Evolutionary conservation across 2,329 filamentous ascomycete genomes (phyloP).

Genomic region (Bertia moriformis): DNA sequence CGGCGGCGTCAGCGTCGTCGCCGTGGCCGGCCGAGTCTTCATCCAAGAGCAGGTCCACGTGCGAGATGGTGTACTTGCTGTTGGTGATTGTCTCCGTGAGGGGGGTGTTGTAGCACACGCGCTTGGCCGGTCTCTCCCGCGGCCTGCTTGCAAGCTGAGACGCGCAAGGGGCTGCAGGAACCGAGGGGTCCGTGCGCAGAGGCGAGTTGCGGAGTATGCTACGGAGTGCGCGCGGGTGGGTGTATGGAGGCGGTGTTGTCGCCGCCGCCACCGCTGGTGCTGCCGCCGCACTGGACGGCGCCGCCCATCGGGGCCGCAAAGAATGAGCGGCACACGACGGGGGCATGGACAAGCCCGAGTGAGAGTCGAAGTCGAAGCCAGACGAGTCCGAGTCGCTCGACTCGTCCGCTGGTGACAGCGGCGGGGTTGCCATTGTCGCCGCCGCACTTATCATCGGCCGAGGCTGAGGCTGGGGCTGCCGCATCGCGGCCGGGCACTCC

Average conservation of each 20-base stretch:
- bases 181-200: too few relatives aligned
- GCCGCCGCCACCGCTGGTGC: too few relatives aligned
- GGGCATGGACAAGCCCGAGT: not conserved
- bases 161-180: too few relatives aligned
- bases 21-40: conserved; percentile 25
- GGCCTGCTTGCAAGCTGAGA: too few relatives aligned
- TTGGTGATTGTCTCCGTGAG: conserved; percentile 50
- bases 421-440: not conserved
- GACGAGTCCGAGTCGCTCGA: too few relatives aligned
- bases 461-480: not conserved
- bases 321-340: too few relatives aligned
- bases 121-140: conserved; percentile 21
- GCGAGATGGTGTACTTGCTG: conserved; percentile 44
- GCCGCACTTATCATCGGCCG: too few relatives aligned
- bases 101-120: conserved; percentile 47
- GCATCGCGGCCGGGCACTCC: not conserved
- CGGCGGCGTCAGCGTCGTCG: conserved; percentile 28
- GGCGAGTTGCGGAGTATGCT: conserved; percentile 55
- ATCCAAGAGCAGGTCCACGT: conserved; percentile 46
- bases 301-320: conserved; percentile 19
- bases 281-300: not conserved
- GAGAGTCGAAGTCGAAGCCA: not conserved
- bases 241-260: too few relatives aligned
- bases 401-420: too few relatives aligned
- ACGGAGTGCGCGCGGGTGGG: conserved; percentile 39